phyloP scores from a whole-genome alignment of 2,329 filamentous ascomycete species.

The Basipetospora chlamydospora region DNA sequence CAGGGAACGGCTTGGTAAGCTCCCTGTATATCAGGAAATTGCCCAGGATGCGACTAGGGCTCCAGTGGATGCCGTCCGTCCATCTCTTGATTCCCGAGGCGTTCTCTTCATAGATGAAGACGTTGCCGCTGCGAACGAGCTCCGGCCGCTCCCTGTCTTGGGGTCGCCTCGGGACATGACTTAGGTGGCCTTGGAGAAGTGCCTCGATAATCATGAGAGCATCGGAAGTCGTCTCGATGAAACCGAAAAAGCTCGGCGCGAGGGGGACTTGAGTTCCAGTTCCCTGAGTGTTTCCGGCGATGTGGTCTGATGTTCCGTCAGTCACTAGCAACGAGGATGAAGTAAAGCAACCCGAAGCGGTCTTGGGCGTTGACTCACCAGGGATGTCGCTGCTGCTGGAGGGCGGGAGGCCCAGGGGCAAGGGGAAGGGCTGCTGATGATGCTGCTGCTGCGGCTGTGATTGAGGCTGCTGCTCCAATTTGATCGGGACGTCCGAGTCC shows the following conservation, averaged over 20 bases:
- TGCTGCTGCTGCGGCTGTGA: no score
- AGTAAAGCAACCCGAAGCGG: no score
- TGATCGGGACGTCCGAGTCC: no score
- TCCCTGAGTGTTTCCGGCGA: no score
- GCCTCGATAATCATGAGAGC: constrained; percentile 71
- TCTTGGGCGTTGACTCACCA: no score
- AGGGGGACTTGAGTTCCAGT: no score
- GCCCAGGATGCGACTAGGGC: constrained; percentile 69
- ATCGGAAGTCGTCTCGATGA: constrained; percentile 56
- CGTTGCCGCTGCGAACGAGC: constrained; percentile 68
- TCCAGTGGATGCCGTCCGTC: constrained; percentile 89
- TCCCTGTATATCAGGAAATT: constrained; percentile 82
- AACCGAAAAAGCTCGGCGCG: constrained; percentile 52
- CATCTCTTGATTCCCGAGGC: constrained; percentile 85
- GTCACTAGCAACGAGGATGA: no score
- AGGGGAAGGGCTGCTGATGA: no score
- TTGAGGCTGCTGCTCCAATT: no score
- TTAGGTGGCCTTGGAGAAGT: constrained; percentile 53
- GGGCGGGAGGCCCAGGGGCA: no score
- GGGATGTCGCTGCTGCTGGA: no score
- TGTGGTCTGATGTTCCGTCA: no score
- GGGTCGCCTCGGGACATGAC: constrained; percentile 68
- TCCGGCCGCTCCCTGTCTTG: constrained; percentile 69
- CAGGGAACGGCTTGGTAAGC: constrained; percentile 61
- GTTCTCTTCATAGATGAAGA: constrained; percentile 87